phyloP scores from a whole-genome alignment of 306 rosid species.

The Castanopsis chinensis region DNA sequence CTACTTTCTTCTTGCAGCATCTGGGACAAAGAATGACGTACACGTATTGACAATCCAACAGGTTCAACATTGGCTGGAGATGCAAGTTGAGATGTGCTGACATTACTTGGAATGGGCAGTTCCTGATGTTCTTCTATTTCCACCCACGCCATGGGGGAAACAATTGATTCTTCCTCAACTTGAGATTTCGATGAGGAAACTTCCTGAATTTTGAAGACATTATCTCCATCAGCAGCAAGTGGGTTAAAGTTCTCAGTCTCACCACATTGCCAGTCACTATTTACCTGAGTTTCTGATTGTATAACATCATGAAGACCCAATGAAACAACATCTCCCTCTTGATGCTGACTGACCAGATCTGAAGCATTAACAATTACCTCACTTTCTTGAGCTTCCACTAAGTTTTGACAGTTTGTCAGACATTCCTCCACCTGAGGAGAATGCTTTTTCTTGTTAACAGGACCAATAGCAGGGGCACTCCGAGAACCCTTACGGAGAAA shows the following conservation, averaged over 20 bases:
- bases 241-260: conserved; percentile 46
- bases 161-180: conserved; percentile 71
- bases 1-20: conserved; percentile 96
- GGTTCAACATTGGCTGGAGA: conserved; percentile 48
- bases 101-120: conserved; percentile 43
- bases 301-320: conserved; percentile 36
- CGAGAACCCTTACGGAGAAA: conserved; percentile 84
- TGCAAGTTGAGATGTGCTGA: conserved; percentile 43
- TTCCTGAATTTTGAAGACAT: conserved; percentile 39
- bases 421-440: conserved; percentile 53
- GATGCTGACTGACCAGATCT: conserved; percentile 51
- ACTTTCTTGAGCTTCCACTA: conserved; percentile 45
- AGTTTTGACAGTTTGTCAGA: conserved; percentile 38
- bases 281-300: conserved; percentile 48
- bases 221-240: conserved; percentile 34
- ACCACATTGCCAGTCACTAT: conserved; percentile 36
- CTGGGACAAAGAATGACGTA: conserved; percentile 95
- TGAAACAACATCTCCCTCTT: conserved; percentile 38
- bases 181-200: conserved; percentile 44
- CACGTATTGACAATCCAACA: conserved; percentile 55
- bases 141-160: conserved; percentile 83
- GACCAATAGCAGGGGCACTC: conserved; percentile 38
- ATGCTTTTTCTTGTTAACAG: conserved; percentile 54
- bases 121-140: conserved; percentile 83
- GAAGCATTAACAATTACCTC: conserved; percentile 50